A percentile compares a stretch with the other conserved stretches of the same genome.
Conservation (phyloP, 768 basidiomycete species). For the Chalciporus sphaerocephalus region DNA sequence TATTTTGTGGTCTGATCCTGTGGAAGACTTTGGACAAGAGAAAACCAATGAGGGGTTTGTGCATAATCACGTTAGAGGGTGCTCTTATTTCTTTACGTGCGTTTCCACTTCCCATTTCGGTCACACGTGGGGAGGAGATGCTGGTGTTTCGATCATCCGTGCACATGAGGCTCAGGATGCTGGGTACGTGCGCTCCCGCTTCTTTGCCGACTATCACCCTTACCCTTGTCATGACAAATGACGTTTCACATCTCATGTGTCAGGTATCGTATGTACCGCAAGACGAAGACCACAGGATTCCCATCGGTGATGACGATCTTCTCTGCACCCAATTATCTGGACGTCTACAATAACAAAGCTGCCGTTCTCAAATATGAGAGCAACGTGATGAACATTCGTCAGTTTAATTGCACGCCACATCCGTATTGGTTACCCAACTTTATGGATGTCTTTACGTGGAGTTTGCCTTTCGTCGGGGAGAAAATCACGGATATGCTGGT, state of each 20-base stretch:
- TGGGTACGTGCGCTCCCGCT: constrained; percentile 51
- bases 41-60: constrained; percentile 87
- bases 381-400: constrained; percentile 97
- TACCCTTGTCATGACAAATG: no score
- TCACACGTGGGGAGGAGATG: not conserved
- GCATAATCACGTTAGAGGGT: constrained; percentile 95
- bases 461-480: constrained; percentile 94
- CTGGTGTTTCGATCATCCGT: constrained; percentile 95
- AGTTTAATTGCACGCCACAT: constrained; percentile 95
- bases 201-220: not conserved
- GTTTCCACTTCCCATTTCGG: constrained; percentile 17
- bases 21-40: constrained; percentile 96
- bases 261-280: constrained; percentile 98
- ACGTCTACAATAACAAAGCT: constrained; percentile 98
- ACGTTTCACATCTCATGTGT: not conserved
- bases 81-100: constrained; percentile 91
- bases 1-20: constrained; percentile 96
- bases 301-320: constrained; percentile 99
- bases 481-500: constrained; percentile 99
- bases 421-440: constrained; percentile 99
- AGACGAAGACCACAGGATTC: constrained; percentile 96
- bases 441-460: constrained; percentile 99
- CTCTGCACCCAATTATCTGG: constrained; percentile 96
- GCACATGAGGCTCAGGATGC: constrained; percentile 99
- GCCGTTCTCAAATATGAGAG: constrained; percentile 99